Evolutionary conservation across 2,329 filamentous ascomycete species (phyloP).

Genomic region (Neurospora crassa): DNA sequence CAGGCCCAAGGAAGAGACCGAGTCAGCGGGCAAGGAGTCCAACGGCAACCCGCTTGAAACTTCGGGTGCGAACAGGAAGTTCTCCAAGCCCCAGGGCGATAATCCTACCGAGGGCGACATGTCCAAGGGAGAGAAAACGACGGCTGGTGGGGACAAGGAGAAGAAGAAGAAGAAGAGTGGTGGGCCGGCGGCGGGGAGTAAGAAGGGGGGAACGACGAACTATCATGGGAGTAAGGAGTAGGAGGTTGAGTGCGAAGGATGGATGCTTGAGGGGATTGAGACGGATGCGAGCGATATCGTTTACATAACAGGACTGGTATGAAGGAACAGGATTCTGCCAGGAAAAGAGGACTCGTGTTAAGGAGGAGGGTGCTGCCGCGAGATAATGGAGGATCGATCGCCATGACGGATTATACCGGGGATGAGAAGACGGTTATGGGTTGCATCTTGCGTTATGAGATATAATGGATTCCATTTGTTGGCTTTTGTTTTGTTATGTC

Average conservation of each 20-base stretch:
- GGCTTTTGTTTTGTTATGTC: neutral
- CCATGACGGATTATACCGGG: neutral
- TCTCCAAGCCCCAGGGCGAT: slow-evolving; percentile 30
- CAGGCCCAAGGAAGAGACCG: slow-evolving; percentile 50
- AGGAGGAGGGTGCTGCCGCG: neutral
- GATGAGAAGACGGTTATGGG: neutral
- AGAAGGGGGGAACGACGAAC: slow-evolving; percentile 17
- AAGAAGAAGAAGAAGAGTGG: slow-evolving; percentile 26
- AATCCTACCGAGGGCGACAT: slow-evolving; percentile 24
- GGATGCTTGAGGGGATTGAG: neutral
- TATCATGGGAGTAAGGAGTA: slow-evolving; percentile 15
- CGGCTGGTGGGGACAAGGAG: slow-evolving; percentile 19
- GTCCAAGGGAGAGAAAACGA: slow-evolving; percentile 18
- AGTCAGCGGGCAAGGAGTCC: slow-evolving; percentile 27
- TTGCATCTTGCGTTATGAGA: neutral
- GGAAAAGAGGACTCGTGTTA: neutral
- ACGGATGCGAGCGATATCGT: neutral
- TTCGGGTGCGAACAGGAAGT: slow-evolving; percentile 35
- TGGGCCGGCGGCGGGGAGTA: slow-evolving; percentile 14
- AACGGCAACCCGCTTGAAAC: slow-evolving; percentile 27
- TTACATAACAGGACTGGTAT: neutral
- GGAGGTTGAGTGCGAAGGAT: neutral
- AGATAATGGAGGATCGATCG: neutral
- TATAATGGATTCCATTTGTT: neutral
- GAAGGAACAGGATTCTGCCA: neutral